Percentiles rank a stretch among this genome's conserved stretches.
These are phyloP conservation scores for Cordyceps tenuipes DNA, from an alignment of 2,329 filamentous ascomycete species.

Conservation along the genomic window DNA sequence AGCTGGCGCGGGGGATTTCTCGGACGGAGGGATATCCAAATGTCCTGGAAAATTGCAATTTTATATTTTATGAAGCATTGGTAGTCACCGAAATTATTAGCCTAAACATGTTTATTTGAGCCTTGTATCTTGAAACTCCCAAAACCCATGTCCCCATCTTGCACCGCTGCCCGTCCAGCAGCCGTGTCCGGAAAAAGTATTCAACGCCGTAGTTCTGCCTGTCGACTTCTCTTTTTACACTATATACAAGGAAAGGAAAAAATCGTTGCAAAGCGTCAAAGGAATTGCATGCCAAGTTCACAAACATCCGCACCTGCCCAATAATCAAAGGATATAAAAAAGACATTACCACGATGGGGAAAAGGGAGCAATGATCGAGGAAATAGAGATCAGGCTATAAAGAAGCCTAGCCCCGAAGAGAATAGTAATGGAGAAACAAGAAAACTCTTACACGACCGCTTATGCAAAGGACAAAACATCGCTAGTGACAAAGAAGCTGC, in stretches of 20 bases:
- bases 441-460: background rate
- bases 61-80: background rate
- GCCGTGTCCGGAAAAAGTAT: background rate
- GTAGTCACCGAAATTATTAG: background rate
- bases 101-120: background rate
- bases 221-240: conserved; percentile 1
- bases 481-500: conserved; percentile 40
- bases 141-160: background rate
- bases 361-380: background rate
- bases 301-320: background rate
- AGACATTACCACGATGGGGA: too few relatives aligned
- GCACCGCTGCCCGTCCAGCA: background rate
- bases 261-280: background rate
- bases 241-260: conserved; percentile 1
- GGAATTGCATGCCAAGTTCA: background rate
- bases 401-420: background rate
- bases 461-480: conserved; percentile 16
- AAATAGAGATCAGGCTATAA: background rate
- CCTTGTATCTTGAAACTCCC: background rate
- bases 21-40: background rate
- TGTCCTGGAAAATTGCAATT: background rate
- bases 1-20: background rate
- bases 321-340: background rate
- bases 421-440: background rate
- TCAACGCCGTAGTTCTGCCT: conserved; percentile 4